Base-by-base conservation (phyloP, 2,329 filamentous ascomycete species). In the Ophiostoma triangulosporum region DNA sequence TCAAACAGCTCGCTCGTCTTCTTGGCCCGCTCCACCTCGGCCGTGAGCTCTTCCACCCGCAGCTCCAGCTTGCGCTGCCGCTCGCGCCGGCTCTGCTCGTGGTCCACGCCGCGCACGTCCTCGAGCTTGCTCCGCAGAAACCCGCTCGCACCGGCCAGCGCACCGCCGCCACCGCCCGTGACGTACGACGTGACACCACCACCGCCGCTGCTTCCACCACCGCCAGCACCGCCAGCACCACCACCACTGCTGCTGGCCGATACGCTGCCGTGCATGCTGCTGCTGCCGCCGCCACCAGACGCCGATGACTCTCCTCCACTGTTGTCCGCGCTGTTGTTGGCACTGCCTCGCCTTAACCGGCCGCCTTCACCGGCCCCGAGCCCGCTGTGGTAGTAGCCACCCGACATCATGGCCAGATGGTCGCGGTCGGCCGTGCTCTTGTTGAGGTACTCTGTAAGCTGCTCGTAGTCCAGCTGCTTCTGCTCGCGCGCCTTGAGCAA, bases 391-490 rank as follows among this genome's bases (percentile, higher is more conserved):
- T 64, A 62, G 60, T 84, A 81, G 11, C 82, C 54, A 22, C 58
- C 80, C 0, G 81, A 80, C 7, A 52, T 12, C 53, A 48, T 46
- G 8, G 76, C 74, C 3, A 95, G 80, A 15, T 78, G 74, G 68
- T 98, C 93, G 48, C 90, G 84, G 68, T 98, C 93, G 3, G 81
- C 72, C 3, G 88, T 88, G 1, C 88, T 88, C 66, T 95, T 95
- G 70, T 87, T 87, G 52, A 96, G 85, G 68, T 97, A 97, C 65
- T 97, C 91, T 27, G 89, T 95, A 32, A 98, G 76, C 59, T 88
- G 90, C 70, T 98, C 93, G 64, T 91, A 95, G 70, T 98, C 93
- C 55, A 98, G 84, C 67, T 98, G 93, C 66, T 98, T 98, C 71
- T 94, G 89, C 71, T 98, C 93, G 33, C 93, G 84, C 1, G 88